Conservation (phyloP, 1,284 basidiomycete genomes). For the Irpex lacteus region DNA sequence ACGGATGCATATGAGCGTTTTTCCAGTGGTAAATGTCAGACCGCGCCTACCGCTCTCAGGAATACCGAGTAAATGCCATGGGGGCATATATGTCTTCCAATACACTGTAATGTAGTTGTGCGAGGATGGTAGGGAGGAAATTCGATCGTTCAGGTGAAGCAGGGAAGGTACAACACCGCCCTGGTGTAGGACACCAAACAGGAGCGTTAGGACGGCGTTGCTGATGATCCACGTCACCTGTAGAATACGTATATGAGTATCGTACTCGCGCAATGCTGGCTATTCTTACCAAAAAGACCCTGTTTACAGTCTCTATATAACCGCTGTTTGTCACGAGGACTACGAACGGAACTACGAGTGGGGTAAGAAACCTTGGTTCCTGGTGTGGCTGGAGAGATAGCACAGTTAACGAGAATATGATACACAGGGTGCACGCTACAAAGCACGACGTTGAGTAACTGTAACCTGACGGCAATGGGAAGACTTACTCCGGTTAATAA, state of each 20-base stretch:
- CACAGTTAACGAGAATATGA: conserved; percentile 28
- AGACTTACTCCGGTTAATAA: conserved; percentile 1
- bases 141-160: conserved; percentile 28
- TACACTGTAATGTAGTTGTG: conserved; percentile 28
- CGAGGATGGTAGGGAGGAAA: conserved; percentile 9
- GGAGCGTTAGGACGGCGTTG: conserved; percentile 27
- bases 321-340: conserved; percentile 28
- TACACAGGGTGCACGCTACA: conserved; percentile 29
- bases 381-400: conserved; percentile 39
- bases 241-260: neutral
- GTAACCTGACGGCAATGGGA: neutral
- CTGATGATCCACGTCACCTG: conserved; percentile 30
- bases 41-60: conserved; percentile 21
- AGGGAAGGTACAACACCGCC: conserved; percentile 40
- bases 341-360: conserved; percentile 34
- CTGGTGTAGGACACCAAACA: conserved; percentile 40
- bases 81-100: conserved; percentile 43
- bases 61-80: conserved; percentile 34
- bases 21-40: neutral
- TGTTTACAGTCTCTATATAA: conserved; percentile 24
- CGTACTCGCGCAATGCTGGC: neutral
- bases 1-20: neutral
- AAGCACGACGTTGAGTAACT: neutral
- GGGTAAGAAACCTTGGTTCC: conserved; percentile 39
- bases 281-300: conserved; percentile 32